These are phyloP conservation scores for Podospora anserina DNA, from an alignment of 495 filamentous ascomycete genomes.

Conservation along the genomic window DNA sequence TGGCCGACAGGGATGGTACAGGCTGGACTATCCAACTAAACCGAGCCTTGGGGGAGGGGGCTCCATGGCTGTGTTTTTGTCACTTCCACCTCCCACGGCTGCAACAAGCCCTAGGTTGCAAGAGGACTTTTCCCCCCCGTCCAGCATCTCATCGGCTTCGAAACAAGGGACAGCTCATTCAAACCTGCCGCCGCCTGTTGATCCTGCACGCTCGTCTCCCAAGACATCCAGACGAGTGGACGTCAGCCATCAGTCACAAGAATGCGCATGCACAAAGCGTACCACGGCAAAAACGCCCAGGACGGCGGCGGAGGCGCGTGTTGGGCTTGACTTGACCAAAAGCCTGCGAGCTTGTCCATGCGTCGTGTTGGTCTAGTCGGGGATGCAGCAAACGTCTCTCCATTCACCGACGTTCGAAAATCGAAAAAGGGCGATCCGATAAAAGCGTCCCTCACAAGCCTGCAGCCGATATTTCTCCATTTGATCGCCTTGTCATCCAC, in stretches of 20 bases:
- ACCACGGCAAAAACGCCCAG: background rate
- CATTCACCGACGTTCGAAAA: background rate
- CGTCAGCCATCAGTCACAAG: background rate
- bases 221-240: background rate
- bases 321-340: background rate
- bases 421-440: background rate
- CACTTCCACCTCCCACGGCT: background rate
- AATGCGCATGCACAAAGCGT: background rate
- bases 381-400: background rate
- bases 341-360: background rate
- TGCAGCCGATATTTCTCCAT: background rate
- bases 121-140: background rate
- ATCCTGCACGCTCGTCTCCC: background rate
- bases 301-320: background rate
- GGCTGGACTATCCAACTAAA: background rate
- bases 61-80: background rate
- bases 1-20: background rate
- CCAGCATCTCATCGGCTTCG: background rate
- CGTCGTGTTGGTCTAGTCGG: too few relatives aligned
- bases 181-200: background rate
- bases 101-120: background rate
- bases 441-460: background rate
- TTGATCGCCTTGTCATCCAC: background rate
- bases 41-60: background rate
- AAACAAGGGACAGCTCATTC: background rate